phyloP scores from a whole-genome alignment of 306 rosid species.

The Urtica urens region DNA sequence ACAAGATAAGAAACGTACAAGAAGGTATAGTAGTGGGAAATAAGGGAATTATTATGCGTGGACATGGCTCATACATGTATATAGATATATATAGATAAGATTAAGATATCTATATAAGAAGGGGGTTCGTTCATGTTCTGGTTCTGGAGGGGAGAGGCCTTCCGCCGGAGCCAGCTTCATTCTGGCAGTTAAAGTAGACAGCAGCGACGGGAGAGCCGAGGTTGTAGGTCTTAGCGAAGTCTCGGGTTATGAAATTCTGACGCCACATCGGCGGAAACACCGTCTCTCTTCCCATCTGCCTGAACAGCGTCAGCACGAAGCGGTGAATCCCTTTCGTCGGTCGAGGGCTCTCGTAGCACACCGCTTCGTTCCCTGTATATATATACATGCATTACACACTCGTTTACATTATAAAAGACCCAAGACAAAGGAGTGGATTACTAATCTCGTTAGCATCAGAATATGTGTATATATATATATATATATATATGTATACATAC shows the following conservation, averaged over 20 bases:
- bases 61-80: no score
- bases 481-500: slow-evolving; percentile 16
- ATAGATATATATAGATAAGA: no score
- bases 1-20: no score
- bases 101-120: no score
- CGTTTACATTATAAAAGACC: not conserved
- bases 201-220: not conserved
- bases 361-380: not conserved
- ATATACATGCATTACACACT: not conserved
- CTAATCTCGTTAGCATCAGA: not conserved
- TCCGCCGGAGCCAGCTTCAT: slow-evolving; percentile 39
- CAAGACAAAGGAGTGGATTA: not conserved
- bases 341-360: not conserved
- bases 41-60: no score
- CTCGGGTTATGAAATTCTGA: not conserved
- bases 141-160: no score
- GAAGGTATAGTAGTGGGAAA: no score
- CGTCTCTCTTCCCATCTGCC: not conserved
- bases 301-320: not conserved
- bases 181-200: not conserved
- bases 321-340: not conserved
- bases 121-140: no score
- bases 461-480: not conserved
- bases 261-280: not conserved
- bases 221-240: not conserved